These are phyloP conservation scores for Leccinum ochraceum DNA, from an alignment of 768 basidiomycete genomes.

Conservation along the genomic window DNA sequence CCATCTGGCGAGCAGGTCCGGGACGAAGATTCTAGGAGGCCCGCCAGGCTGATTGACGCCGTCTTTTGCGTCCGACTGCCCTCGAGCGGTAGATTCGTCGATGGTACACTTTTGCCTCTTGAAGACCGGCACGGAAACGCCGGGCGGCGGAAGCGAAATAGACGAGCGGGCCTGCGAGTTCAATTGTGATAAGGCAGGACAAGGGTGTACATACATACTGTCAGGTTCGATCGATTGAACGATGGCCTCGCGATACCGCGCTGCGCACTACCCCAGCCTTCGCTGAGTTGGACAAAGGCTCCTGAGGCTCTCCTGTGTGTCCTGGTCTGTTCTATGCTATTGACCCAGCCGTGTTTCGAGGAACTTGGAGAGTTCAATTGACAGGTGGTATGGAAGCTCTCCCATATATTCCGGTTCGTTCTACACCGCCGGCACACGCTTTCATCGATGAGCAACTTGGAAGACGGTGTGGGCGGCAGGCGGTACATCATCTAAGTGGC, in stretches of 20 bases:
- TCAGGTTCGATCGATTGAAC: background rate
- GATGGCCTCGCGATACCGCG: background rate
- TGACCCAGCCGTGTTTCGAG: background rate
- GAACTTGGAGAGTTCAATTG: background rate
- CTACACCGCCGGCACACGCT: background rate
- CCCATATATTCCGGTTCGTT: background rate
- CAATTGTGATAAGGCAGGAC: background rate
- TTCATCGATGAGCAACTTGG: background rate
- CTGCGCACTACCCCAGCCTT: background rate
- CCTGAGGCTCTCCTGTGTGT: background rate
- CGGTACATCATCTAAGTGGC: too few relatives aligned
- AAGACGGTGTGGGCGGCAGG: background rate
- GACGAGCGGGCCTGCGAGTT: background rate
- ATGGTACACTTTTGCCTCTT: background rate
- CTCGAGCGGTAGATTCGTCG: background rate
- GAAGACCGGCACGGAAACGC: background rate
- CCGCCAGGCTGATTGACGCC: background rate
- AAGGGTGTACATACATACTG: slow-evolving; percentile 7
- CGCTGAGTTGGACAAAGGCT: background rate
- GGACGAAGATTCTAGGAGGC: background rate
- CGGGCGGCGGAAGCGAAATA: background rate
- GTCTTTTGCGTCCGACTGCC: background rate
- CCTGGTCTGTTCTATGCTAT: background rate
- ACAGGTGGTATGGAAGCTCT: background rate
- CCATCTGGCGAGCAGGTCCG: background rate